Base-by-base conservation (phyloP, 192 early-diverging fungal species). In the Backusella tarrabulga region DNA sequence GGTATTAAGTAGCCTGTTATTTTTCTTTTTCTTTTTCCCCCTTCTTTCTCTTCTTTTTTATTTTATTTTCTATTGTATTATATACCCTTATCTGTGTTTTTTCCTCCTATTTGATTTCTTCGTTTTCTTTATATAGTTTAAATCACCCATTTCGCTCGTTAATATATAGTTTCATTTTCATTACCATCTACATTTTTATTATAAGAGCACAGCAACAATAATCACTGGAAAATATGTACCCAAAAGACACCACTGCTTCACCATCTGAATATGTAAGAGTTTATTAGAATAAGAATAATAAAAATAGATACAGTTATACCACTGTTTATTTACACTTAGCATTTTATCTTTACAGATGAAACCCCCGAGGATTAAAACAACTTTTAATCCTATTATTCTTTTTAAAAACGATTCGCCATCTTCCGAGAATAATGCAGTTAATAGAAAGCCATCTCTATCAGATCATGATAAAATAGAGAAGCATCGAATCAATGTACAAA, bases 401-500 rank as follows among this genome's bases (percentile, higher is more conserved):
- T 73, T 52, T 34, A 50, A 73, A 0, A 6, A 34, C 3, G 12
- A 35, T 17, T 34, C 32, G 0, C 12, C 68, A 23, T 23, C 56
- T 12, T 63, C 56, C 56, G 12, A 63, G n/a, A 14, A 63, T 29
- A 40, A 12, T 14, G 4, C n/a, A 21, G 36, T 0, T 21, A 21
- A 38, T 70, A 70, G 3, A 8, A n/a, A 6, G 5, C 3, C 6
- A 73, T n/a, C 9, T 29, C n/a, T 12, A 29, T 50, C 23, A 29
- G 19, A 34, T 5, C 46, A 73, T 15, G 44, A 54, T n/a, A 44
- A 2, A 36, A 77, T 77, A 36, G 56, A 77, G 21, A 42, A 41
- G 12, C 76, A 77, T 50, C 54, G 60, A 34, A 32, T 67, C 19
- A 77, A 67, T 12, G 72, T 71, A 23, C 50, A 19, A 11, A 60